Conservation (phyloP, 2,329 filamentous ascomycete species). For the Hymenoscyphus albidus region DNA sequence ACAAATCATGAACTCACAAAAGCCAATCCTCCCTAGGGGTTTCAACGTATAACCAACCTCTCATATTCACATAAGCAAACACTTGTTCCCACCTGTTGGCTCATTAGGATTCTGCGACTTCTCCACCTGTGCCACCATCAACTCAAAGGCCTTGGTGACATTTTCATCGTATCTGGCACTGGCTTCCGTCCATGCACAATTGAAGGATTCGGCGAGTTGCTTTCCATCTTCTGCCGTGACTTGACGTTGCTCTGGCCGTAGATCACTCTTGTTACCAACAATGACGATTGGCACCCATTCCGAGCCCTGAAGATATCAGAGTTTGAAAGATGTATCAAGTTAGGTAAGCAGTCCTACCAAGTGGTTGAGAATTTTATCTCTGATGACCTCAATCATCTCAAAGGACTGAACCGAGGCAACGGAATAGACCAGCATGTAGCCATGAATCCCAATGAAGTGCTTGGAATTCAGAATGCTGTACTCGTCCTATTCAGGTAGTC, state of each 20-base stretch:
- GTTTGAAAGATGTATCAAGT: not conserved
- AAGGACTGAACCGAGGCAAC: slow-evolving; percentile 91
- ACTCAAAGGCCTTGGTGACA: slow-evolving; percentile 86
- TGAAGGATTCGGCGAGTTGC: slow-evolving; percentile 78
- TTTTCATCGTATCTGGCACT: slow-evolving; percentile 94
- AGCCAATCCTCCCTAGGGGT: not conserved
- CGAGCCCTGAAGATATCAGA: slow-evolving; percentile 59
- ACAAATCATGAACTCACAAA: not conserved
- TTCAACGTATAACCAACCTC: not conserved
- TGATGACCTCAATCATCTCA: slow-evolving; percentile 94
- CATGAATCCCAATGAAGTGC: slow-evolving; percentile 98
- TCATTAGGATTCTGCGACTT: slow-evolving; percentile 88
- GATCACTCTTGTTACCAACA: slow-evolving; percentile 95
- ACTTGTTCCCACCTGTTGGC: slow-evolving; percentile 76
- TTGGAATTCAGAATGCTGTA: slow-evolving; percentile 98
- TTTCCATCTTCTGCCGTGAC: slow-evolving; percentile 82
- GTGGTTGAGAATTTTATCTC: slow-evolving; percentile 96
- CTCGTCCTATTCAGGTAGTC: slow-evolving; percentile 65
- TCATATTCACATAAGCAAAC: slow-evolving; percentile 68
- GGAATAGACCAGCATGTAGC: slow-evolving; percentile 98
- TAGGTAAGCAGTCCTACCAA: slow-evolving; percentile 57
- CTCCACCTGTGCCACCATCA: slow-evolving; percentile 92
- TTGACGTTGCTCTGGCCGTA: slow-evolving; percentile 88
- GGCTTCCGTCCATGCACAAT: slow-evolving; percentile 92
- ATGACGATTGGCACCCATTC: slow-evolving; percentile 91